phyloP scores from a whole-genome alignment of 208 protist genomes.

The Leishmania amazonensis region DNA sequence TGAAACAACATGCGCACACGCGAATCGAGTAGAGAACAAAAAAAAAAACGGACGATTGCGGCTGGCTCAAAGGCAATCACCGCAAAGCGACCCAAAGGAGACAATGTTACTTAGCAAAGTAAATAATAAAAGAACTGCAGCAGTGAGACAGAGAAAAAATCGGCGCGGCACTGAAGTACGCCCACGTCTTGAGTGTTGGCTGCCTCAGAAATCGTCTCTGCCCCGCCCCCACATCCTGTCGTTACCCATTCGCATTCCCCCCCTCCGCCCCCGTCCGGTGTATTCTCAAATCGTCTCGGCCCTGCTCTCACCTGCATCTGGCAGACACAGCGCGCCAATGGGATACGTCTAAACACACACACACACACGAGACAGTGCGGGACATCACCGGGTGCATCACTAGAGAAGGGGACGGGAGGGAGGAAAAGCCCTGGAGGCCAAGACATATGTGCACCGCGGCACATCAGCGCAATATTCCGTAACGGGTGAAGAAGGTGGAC shows the following conservation, averaged over 20 bases:
- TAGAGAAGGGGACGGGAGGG: neutral
- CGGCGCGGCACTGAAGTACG: neutral
- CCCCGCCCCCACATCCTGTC: neutral
- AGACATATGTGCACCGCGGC: too few relatives aligned
- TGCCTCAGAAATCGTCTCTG: neutral
- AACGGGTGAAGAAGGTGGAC: too few relatives aligned
- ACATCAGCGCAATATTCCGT: too few relatives aligned
- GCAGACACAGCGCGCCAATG: neutral
- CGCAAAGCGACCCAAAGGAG: neutral
- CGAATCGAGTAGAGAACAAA: neutral
- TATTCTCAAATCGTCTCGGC: neutral
- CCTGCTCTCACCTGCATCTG: neutral
- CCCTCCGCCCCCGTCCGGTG: neutral
- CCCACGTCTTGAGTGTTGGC: neutral
- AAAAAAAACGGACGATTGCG: neutral
- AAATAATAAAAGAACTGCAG: neutral
- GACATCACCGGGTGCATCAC: neutral
- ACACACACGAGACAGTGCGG: neutral
- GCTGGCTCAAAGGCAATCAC: neutral
- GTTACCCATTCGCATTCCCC: neutral
- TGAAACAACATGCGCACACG: neutral
- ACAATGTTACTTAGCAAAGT: neutral
- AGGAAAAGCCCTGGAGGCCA: neutral
- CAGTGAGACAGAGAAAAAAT: neutral
- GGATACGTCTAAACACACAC: too few relatives aligned